Evolutionary conservation across 2,329 filamentous ascomycete genomes (phyloP).

Genomic region (Aspergillus neoniger): DNA sequence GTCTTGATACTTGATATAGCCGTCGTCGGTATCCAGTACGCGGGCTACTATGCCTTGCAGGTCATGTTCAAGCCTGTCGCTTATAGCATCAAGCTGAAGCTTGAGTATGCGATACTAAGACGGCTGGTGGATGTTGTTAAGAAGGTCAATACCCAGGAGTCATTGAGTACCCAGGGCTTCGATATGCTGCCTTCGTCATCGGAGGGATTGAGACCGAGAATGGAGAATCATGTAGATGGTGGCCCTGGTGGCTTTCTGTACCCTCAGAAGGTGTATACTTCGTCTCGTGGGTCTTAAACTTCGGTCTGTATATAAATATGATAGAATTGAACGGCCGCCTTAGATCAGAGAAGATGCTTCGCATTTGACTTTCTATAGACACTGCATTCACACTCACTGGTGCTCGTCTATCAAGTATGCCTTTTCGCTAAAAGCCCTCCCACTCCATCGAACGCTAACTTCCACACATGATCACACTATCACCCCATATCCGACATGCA

Average conservation of each 20-base stretch:
- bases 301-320: too few species aligned
- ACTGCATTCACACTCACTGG: too few species aligned
- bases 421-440: accelerated
- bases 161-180: background rate
- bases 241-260: background rate
- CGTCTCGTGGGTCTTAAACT: too few species aligned
- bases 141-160: background rate
- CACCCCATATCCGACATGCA: too few species aligned
- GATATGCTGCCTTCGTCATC: background rate
- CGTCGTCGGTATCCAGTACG: conserved; percentile 44
- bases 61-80: conserved; percentile 43
- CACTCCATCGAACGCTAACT: too few species aligned
- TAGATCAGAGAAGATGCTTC: too few species aligned
- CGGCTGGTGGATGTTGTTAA: conserved; percentile 36
- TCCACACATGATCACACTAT: too few species aligned
- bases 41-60: conserved; percentile 43
- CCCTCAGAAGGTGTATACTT: background rate
- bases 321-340: too few species aligned
- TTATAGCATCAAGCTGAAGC: conserved; percentile 49
- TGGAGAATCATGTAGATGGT: background rate
- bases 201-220: background rate
- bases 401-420: too few species aligned
- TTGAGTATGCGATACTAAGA: conserved; percentile 58
- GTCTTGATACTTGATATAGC: conserved; percentile 50
- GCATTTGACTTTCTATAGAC: too few species aligned